These are phyloP conservation scores for Nigrospora oryzae DNA, from an alignment of 2,329 filamentous ascomycete genomes.

Conservation along the genomic window DNA sequence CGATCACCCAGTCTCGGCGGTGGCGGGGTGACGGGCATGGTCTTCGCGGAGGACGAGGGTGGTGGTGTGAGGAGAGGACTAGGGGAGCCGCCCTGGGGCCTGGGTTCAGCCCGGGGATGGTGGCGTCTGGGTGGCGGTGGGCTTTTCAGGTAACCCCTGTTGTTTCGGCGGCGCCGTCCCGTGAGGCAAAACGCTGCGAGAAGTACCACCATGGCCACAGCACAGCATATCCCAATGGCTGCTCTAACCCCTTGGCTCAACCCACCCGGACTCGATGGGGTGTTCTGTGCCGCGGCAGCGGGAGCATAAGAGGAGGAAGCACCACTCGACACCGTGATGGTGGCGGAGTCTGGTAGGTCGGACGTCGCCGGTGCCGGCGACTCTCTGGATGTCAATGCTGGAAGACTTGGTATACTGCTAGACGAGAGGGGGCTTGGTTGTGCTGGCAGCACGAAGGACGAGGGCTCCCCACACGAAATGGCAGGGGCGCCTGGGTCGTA, in stretches of 20 bases:
- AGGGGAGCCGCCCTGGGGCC: conserved; percentile 22
- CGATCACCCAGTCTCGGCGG: conserved; percentile 36
- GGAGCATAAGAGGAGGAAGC: too few relatives aligned
- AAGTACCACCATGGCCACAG: conserved; percentile 28
- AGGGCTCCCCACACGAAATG: not conserved
- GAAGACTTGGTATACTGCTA: too few relatives aligned
- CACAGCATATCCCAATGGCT: conserved; percentile 33
- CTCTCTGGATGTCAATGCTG: too few relatives aligned
- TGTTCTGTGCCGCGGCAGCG: too few relatives aligned
- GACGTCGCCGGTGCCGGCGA: too few relatives aligned
- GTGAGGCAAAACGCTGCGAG: conserved; percentile 26
- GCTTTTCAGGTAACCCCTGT: conserved; percentile 10
- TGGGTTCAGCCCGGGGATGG: conserved; percentile 14
- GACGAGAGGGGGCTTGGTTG: too few relatives aligned
- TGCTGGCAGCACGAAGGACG: not conserved
- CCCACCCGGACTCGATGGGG: too few relatives aligned
- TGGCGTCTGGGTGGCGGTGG: conserved; percentile 10
- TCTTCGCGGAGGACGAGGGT: conserved; percentile 17
- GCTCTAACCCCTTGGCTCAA: conserved; percentile 25
- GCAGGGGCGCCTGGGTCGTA: conserved; percentile 14
- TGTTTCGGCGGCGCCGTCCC: conserved; percentile 18
- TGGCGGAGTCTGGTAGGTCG: too few relatives aligned
- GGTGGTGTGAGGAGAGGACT: conserved; percentile 33
- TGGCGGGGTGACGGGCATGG: conserved; percentile 31
- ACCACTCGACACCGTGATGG: too few relatives aligned